Evolutionary conservation across 805 yeast species (phyloP).

Genomic region (Candida michaelii): DNA sequence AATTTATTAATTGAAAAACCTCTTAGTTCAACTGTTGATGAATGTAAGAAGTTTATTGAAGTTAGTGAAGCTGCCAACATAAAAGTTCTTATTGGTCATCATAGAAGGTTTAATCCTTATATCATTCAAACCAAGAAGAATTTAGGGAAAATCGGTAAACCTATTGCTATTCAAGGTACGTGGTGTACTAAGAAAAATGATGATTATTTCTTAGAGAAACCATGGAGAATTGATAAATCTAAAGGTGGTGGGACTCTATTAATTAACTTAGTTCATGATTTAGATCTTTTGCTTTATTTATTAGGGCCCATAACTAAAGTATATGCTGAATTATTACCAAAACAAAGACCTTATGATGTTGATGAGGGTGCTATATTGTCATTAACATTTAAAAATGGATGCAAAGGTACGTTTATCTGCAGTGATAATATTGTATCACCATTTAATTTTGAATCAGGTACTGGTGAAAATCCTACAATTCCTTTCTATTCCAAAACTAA

Average conservation of each 20-base stretch:
- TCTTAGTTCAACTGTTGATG: slow-evolving; percentile 33
- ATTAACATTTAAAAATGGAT: slow-evolving; percentile 35
- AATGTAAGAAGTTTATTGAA: slow-evolving; percentile 30
- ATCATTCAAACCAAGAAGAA: slow-evolving; percentile 38
- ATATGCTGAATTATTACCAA: slow-evolving; percentile 37
- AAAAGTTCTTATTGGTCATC: slow-evolving; percentile 41
- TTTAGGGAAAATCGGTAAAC: slow-evolving; percentile 28
- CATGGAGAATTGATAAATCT: slow-evolving; percentile 37
- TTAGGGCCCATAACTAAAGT: slow-evolving; percentile 40
- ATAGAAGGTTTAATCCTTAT: slow-evolving; percentile 43
- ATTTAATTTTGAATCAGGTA: slow-evolving; percentile 40
- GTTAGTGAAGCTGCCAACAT: slow-evolving; percentile 19
- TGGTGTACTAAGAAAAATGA: slow-evolving; percentile 40
- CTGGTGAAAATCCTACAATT: slow-evolving; percentile 45
- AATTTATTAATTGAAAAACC: slow-evolving; percentile 43
- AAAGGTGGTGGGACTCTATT: slow-evolving; percentile 42
- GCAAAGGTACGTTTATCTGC: slow-evolving; percentile 42
- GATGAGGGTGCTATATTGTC: slow-evolving; percentile 46
- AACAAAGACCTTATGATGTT: slow-evolving; percentile 30
- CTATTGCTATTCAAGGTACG: slow-evolving; percentile 40
- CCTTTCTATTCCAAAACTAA: slow-evolving; percentile 29
- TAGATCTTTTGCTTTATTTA: slow-evolving; percentile 40
- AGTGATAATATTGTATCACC: slow-evolving; percentile 43
- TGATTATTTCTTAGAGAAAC: slow-evolving; percentile 33
- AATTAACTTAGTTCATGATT: slow-evolving; percentile 42